A percentile compares a stretch with the other conserved stretches of the same genome.
Conservation (phyloP, 495 filamentous ascomycete genomes). For the Cercophora newfieldiana region DNA sequence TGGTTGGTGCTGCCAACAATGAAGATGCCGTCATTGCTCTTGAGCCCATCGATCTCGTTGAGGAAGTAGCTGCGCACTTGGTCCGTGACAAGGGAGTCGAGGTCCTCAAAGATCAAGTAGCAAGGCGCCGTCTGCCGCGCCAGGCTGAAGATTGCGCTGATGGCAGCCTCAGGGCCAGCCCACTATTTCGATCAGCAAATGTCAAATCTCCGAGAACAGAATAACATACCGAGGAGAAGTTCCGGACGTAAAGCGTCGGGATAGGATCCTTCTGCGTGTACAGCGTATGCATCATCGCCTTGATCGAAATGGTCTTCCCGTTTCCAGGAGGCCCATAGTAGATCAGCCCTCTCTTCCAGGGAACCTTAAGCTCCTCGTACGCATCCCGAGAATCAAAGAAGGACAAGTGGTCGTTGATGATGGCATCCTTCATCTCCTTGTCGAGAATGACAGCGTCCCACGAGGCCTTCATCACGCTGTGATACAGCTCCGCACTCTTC, state of each 20-base stretch:
- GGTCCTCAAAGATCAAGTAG: conserved; percentile 63
- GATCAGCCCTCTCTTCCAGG: conserved; percentile 56
- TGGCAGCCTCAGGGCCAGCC: conserved; percentile 45
- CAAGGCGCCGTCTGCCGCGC: conserved; percentile 55
- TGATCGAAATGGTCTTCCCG: conserved; percentile 70
- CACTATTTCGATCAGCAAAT: conserved; percentile 30
- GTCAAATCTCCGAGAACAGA: conserved; percentile 45
- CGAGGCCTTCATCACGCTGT: conserved; percentile 52
- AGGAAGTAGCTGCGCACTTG: conserved; percentile 63
- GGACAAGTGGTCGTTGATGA: conserved; percentile 58
- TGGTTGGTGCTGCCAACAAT: conserved; percentile 67
- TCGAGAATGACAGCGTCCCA: conserved; percentile 72
- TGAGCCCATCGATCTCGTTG: conserved; percentile 70
- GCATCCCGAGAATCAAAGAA: conserved; percentile 59
- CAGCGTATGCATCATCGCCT: conserved; percentile 64
- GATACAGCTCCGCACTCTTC: conserved; percentile 59
- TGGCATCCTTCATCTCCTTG: conserved; percentile 56
- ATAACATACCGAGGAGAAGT: conserved; percentile 35
- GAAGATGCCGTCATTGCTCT: conserved; percentile 65
- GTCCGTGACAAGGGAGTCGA: conserved; percentile 60
- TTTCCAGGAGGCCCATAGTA: conserved; percentile 63
- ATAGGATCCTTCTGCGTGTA: conserved; percentile 39
- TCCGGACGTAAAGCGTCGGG: conserved; percentile 41
- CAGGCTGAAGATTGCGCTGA: conserved; percentile 50
- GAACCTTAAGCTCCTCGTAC: conserved; percentile 59